These are phyloP conservation scores for Agrocybe pediades DNA, from an alignment of 768 basidiomycete genomes.

Conservation along the genomic window DNA sequence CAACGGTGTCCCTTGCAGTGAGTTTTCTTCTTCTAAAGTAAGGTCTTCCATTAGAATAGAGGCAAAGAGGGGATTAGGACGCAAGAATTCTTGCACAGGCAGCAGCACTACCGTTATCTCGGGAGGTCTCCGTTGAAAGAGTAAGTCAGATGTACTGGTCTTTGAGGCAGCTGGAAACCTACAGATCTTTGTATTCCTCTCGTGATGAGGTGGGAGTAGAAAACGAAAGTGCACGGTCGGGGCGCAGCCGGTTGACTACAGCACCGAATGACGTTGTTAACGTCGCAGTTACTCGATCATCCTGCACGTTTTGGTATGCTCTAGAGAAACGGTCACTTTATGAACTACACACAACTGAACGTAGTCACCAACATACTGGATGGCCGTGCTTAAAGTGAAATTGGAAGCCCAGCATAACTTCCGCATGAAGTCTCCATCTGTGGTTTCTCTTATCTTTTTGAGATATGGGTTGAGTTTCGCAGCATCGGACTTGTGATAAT, in stretches of 20 bases:
- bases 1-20: conserved; percentile 31
- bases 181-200: conserved; percentile 63
- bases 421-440: conserved; percentile 52
- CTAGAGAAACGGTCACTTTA: conserved; percentile 28
- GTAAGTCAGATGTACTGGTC: not conserved
- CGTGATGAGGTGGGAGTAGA: conserved; percentile 47
- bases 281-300: conserved; percentile 51
- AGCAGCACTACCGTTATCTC: conserved; percentile 61
- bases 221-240: conserved; percentile 52
- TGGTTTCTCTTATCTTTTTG: conserved; percentile 46
- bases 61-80: conserved; percentile 49
- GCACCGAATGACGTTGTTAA: conserved; percentile 53
- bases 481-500: conserved; percentile 74
- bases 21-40: conserved; percentile 19
- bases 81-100: conserved; percentile 62
- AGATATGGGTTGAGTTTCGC: conserved; percentile 70
- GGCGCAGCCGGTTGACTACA: conserved; percentile 52
- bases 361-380: conserved; percentile 42
- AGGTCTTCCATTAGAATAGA: conserved; percentile 44
- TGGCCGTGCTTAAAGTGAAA: conserved; percentile 48
- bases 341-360: not conserved
- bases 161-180: conserved; percentile 18
- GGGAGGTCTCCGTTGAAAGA: conserved; percentile 49
- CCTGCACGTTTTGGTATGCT: conserved; percentile 54
- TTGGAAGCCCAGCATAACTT: conserved; percentile 61